These are phyloP conservation scores for Morella rubra DNA, from an alignment of 306 rosid genomes.

Conservation along the genomic window DNA sequence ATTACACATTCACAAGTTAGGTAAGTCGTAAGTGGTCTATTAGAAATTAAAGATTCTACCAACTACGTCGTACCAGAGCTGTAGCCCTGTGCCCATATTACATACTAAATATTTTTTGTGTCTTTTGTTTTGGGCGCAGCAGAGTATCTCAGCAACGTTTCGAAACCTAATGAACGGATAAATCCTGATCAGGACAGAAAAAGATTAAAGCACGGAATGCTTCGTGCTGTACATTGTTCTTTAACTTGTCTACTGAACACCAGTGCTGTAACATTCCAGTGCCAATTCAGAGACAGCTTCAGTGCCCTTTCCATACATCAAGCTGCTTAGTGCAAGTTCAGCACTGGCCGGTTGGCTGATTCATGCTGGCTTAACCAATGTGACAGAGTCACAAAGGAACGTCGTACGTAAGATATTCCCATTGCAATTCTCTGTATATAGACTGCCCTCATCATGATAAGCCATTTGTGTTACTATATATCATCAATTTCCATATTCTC, in stretches of 20 bases:
- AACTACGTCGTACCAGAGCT: constrained; percentile 20
- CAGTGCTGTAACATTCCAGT: neutral
- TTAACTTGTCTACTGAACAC: neutral
- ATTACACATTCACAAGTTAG: constrained; percentile 24
- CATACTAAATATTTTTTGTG: constrained; percentile 17
- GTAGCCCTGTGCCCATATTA: constrained; percentile 10
- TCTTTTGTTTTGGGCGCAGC: neutral
- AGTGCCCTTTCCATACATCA: neutral
- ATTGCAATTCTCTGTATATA: neutral
- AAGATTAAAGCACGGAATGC: neutral
- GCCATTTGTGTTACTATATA: no score
- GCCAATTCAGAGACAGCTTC: neutral
- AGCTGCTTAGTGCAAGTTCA: neutral
- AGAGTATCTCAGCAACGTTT: constrained; percentile 17
- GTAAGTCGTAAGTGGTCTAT: constrained; percentile 10
- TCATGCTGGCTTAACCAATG: neutral
- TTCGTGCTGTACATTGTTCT: neutral
- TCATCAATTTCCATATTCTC: no score
- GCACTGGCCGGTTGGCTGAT: no score
- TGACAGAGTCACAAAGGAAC: no score
- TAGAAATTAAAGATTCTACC: constrained; percentile 25
- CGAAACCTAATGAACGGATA: neutral
- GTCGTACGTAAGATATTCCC: neutral
- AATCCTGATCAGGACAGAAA: neutral
- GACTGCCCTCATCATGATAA: neutral